A percentile compares a stretch with the other conserved stretches of the same genome.
Conservation (phyloP, 305 asterid genomes). For the Euphrasia arctica region DNA sequence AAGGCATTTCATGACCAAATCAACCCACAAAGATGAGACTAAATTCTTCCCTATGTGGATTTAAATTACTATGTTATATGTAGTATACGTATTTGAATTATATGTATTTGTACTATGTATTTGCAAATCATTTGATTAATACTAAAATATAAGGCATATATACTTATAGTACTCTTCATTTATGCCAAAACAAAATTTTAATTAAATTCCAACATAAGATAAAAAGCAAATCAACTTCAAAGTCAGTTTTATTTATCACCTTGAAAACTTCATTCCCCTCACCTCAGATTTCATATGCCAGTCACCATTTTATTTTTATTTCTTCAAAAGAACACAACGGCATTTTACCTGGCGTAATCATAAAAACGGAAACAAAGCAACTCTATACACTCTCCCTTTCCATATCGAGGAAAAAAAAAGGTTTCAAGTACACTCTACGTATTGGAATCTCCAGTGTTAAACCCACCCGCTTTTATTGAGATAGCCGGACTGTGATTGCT, state of each 20-base stretch:
- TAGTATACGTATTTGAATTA: too few species aligned
- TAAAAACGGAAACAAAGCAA: conserved; percentile 40
- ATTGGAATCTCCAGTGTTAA: conserved; percentile 30
- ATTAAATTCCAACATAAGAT: not conserved
- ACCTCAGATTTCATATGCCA: conserved; percentile 44
- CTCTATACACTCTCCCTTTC: conserved; percentile 25
- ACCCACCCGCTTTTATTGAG: conserved; percentile 59
- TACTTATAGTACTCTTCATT: too few species aligned
- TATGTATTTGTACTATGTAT: too few species aligned
- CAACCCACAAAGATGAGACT: not conserved
- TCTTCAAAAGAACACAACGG: conserved; percentile 20
- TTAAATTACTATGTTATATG: conserved; percentile 7
- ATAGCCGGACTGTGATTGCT: conserved; percentile 45
- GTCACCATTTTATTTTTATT: conserved; percentile 2
- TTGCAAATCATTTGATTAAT: too few species aligned
- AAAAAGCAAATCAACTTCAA: not conserved
- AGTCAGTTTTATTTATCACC: conserved; percentile 16
- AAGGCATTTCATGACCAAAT: conserved; percentile 1
- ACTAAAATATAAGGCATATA: too few species aligned
- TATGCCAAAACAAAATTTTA: too few species aligned
- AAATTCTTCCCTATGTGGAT: conserved; percentile 34
- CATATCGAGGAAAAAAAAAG: conserved; percentile 19
- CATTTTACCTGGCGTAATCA: conserved; percentile 63
- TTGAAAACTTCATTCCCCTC: not conserved
- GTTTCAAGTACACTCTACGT: conserved; percentile 25